Evolutionary conservation across 768 basidiomycete genomes (phyloP), one percentile per base, ranked within the genome.

Genomic region (Tubosaeta sp.): DNA sequence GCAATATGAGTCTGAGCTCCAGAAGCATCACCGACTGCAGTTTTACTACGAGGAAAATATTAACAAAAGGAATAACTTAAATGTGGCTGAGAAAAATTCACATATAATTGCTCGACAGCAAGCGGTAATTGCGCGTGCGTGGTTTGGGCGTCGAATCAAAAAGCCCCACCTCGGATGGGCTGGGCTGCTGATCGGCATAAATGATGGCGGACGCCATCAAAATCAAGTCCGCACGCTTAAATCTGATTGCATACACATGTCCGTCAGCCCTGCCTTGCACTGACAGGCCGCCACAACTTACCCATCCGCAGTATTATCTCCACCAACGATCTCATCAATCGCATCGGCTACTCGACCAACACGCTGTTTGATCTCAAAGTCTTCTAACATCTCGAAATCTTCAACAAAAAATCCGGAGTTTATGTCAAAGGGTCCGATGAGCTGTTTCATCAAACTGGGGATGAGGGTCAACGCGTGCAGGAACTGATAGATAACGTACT

Each of bases 321-420:
- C 61, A n/a, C 75, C 70, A 14, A 73, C 69, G 46, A 87, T 71
- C 2, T 73, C 77, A 46, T 79, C 62, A 27, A 97, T 66, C 0
- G 90, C 87, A 14, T 76, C 73, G 10, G 86, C 66, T 11, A 94
- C 80, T 4, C 90, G 83, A 44, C 78, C 75, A 1, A 84, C 77
- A 40, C 93, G 79, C 60, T 84, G 85, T 14, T 73, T 72, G 39
- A 84, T 67, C 68, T 99, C 96, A 65, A 86, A 94, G 6, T 71
- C 68, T 53, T 84, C 81, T 40, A 98, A 69, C 1, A 80, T 75
- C 41, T 74, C 71, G 62, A 94, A 86, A 64, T 97, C 95, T n/a
- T 77, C 77, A 1, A 80, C 68, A 7, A 69, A 56, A 63, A 98
- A 91, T 14, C 79, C 78, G 3, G 74, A 77, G 2, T 69, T 57